Percentiles rank a stretch among this genome's conserved stretches.
Conservation (phyloP, 2,329 filamentous ascomycete genomes). For the Alternaria sp. region DNA sequence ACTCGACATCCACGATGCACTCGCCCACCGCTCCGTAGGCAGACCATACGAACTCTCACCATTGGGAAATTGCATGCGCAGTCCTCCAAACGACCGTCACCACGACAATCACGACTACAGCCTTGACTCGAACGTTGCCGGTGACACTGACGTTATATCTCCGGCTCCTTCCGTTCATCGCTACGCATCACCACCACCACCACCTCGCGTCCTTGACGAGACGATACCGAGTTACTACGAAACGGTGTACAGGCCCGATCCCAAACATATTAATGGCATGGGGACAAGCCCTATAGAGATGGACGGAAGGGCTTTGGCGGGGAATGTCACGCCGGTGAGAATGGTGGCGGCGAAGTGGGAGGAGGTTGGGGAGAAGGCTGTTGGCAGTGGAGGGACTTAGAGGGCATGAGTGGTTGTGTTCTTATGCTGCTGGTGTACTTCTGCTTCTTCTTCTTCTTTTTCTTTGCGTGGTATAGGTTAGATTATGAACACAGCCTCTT, state of each 20-base stretch:
- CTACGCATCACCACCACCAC: neutral
- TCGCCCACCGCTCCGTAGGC: neutral
- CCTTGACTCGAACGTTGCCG: neutral
- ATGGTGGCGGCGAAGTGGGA: neutral
- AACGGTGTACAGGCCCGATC: neutral
- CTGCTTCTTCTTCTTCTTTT: neutral
- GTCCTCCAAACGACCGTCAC: neutral
- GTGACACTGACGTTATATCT: neutral
- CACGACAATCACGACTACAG: neutral
- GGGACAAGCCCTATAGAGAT: neutral
- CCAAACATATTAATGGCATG: neutral
- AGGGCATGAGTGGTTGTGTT: neutral
- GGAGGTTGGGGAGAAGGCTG: neutral
- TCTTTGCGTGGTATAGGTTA: neutral
- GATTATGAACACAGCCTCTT: neutral
- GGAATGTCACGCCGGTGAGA: neutral
- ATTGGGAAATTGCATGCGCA: neutral
- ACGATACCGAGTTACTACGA: conserved; percentile 11
- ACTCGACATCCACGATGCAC: neutral
- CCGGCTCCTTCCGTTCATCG: neutral
- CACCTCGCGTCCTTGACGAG: neutral
- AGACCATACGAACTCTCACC: conserved; percentile 1
- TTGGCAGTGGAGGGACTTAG: neutral
- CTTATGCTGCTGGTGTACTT: neutral
- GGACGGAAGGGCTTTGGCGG: neutral